Conservation (phyloP, 805 yeast species). For the Kazachstania viticola region DNA sequence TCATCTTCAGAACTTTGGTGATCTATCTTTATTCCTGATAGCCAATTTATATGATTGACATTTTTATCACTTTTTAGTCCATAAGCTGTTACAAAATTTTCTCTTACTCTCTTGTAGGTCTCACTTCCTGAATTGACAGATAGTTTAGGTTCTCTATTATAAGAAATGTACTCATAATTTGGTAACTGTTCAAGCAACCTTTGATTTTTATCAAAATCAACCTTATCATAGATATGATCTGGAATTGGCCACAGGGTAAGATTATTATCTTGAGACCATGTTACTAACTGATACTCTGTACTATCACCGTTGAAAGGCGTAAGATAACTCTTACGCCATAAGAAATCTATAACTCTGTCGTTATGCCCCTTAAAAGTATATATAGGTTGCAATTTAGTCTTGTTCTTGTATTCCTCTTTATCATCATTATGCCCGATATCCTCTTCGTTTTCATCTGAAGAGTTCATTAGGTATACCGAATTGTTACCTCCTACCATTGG, state of each 20-base stretch:
- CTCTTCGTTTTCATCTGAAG: constrained; percentile 6
- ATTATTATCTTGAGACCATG: constrained; percentile 89
- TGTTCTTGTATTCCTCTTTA: constrained; percentile 4
- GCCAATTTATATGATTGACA: constrained; percentile 74
- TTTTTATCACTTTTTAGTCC: constrained; percentile 29
- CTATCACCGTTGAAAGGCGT: constrained; percentile 40
- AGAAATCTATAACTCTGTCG: constrained; percentile 76
- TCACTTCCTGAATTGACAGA: constrained; percentile 12
- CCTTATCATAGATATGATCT: constrained; percentile 36
- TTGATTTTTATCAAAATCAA: constrained; percentile 31
- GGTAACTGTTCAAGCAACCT: constrained; percentile 30
- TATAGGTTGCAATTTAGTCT: constrained; percentile 34
- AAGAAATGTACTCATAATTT: constrained; percentile 37
- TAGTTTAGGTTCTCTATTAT: constrained; percentile 38
- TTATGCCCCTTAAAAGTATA: constrained; percentile 68
- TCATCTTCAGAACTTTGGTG: constrained; percentile 30
- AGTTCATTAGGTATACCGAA: constrained; percentile 28
- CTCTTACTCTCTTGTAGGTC: constrained; percentile 27
- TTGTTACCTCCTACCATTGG: constrained; percentile 80
- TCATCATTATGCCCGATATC: constrained; percentile 8
- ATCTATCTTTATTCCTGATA: constrained; percentile 74
- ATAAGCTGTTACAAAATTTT: constrained; percentile 30
- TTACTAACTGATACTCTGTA: constrained; percentile 79
- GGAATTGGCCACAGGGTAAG: constrained; percentile 68
- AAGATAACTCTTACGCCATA: constrained; percentile 65